Conservation (phyloP, 352 stramenopile species). For the Peronospora tabacina region DNA sequence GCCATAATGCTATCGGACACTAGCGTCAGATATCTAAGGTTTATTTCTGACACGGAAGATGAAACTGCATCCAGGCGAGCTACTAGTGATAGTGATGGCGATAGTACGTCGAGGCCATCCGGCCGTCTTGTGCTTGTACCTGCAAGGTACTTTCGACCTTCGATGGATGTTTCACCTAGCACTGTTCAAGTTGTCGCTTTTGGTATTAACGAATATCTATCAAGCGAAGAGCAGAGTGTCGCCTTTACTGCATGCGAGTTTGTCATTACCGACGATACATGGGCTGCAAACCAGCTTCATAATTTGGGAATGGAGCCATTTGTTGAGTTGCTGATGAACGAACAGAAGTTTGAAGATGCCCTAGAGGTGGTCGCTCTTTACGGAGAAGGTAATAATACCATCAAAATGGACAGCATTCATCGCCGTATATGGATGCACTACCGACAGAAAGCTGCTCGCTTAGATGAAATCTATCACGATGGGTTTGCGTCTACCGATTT, state of each 20-base stretch:
- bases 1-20: conserved; percentile 18
- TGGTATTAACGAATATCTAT: background rate
- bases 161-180: background rate
- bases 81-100: conserved; percentile 14
- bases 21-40: conserved; percentile 17
- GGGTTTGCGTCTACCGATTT: background rate
- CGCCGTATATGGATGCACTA: conserved; percentile 45
- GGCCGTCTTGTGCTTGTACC: conserved; percentile 10
- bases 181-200: conserved; percentile 12
- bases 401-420: conserved; percentile 44
- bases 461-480: background rate
- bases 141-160: conserved; percentile 9
- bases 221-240: background rate
- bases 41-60: conserved; percentile 13
- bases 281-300: conserved; percentile 17
- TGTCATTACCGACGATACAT: conserved; percentile 8
- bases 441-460: conserved; percentile 13
- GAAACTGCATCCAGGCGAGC: background rate
- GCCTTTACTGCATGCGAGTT: conserved; percentile 20
- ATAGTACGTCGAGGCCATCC: conserved; percentile 1
- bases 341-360: conserved; percentile 33
- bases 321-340: conserved; percentile 32
- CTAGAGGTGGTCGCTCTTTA: conserved; percentile 24
- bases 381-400: background rate
- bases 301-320: conserved; percentile 23